phyloP scores from a whole-genome alignment of 2,329 filamentous ascomycete species.

The Ceratocystiopsis minuta region DNA sequence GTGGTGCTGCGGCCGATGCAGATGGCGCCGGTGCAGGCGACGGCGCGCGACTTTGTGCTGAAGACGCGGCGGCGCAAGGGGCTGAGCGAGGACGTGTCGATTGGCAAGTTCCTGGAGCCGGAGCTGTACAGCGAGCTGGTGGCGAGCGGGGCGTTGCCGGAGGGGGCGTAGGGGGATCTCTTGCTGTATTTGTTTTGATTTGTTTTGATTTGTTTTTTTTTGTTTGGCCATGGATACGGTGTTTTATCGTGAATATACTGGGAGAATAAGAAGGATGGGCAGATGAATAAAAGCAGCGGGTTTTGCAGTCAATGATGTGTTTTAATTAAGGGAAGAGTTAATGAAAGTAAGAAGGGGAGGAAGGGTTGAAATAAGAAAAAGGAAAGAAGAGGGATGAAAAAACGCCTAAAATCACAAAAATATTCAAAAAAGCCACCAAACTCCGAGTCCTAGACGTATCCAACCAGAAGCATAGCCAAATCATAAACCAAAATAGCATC shows the following conservation, averaged over 20 bases:
- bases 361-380: too few relatives aligned
- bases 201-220: background rate
- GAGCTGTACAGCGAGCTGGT: slow-evolving; percentile 79
- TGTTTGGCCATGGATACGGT: background rate
- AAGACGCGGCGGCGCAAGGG: slow-evolving; percentile 92
- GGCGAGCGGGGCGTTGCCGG: slow-evolving; percentile 72
- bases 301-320: too few relatives aligned
- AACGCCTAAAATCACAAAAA: background rate
- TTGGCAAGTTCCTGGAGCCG: slow-evolving; percentile 90
- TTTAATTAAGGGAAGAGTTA: too few relatives aligned
- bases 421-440: background rate
- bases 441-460: too few relatives aligned
- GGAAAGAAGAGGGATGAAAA: too few relatives aligned
- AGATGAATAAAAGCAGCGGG: too few relatives aligned
- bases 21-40: slow-evolving; percentile 72
- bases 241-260: too few relatives aligned
- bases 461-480: background rate
- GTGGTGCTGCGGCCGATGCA: slow-evolving; percentile 70
- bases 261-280: too few relatives aligned
- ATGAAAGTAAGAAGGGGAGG: too few relatives aligned
- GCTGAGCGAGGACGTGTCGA: slow-evolving; percentile 82
- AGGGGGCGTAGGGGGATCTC: slow-evolving; percentile 12
- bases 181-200: too few relatives aligned
- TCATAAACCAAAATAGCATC: background rate
- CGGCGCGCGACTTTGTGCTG: slow-evolving; percentile 86